Percentiles rank a stretch among this genome's conserved stretches.
Conservation (phyloP, 2,329 filamentous ascomycete genomes). For the Magnaporthales sp. region DNA sequence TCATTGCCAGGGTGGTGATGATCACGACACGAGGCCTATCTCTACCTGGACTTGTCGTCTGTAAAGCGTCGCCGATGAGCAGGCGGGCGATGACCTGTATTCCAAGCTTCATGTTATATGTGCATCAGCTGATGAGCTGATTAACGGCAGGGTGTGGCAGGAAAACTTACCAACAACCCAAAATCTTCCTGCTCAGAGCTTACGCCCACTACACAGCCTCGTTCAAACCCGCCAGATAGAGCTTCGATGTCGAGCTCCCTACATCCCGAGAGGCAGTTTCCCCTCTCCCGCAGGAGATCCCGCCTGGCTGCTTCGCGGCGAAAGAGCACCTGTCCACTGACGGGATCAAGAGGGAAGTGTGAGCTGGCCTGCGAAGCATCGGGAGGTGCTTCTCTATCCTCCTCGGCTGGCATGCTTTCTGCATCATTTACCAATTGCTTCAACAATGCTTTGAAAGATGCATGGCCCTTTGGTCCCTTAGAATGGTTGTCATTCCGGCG, state of each 20-base stretch:
- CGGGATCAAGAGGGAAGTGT: constrained; percentile 31
- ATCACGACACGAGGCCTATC: constrained; percentile 24
- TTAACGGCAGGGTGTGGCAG: too few relatives aligned
- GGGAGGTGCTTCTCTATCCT: constrained; percentile 8
- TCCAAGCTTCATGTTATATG: constrained; percentile 27
- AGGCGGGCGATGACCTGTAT: constrained; percentile 36
- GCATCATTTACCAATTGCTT: neutral
- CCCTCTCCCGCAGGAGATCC: constrained; percentile 23
- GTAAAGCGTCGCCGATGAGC: constrained; percentile 19
- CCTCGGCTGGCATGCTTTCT: neutral
- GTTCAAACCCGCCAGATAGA: constrained; percentile 39
- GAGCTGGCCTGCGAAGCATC: constrained; percentile 35
- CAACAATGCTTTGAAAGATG: neutral
- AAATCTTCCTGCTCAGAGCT: constrained; percentile 43
- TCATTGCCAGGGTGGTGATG: constrained; percentile 37
- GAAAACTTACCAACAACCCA: constrained; percentile 32
- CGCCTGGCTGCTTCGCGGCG: constrained; percentile 27
- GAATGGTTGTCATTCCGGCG: neutral
- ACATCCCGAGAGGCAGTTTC: constrained; percentile 33
- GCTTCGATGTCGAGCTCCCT: constrained; percentile 37
- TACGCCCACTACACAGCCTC: constrained; percentile 43
- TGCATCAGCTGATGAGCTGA: neutral
- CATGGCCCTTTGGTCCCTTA: neutral
- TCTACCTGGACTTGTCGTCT: constrained; percentile 4
- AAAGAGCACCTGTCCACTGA: constrained; percentile 33